Conservation (phyloP, 148 eudicot species). For the Heliosperma pusillum region DNA sequence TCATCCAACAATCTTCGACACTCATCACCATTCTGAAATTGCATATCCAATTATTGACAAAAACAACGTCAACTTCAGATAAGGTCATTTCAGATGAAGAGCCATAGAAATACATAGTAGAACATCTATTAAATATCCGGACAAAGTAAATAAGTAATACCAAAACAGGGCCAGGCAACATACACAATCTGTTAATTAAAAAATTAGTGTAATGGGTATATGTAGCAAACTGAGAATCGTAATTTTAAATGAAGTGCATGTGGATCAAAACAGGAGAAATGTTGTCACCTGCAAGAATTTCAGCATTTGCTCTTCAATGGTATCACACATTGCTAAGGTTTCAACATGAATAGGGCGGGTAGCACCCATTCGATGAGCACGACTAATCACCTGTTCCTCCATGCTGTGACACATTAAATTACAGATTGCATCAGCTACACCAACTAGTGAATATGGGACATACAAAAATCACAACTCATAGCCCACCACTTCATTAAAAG, state of each 20-base stretch:
- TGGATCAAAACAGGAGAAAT: neutral
- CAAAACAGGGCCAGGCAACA: neutral
- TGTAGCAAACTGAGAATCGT: neutral
- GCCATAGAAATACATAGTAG: neutral
- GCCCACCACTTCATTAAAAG: neutral
- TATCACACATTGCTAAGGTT: slow-evolving; percentile 92
- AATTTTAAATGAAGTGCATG: neutral
- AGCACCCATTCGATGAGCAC: slow-evolving; percentile 99
- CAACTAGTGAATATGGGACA: neutral
- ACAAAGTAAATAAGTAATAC: neutral
- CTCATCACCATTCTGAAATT: slow-evolving; percentile 63
- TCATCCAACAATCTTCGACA: slow-evolving; percentile 62
- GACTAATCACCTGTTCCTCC: slow-evolving; percentile 99
- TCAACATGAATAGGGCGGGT: slow-evolving; percentile 86
- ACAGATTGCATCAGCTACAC: neutral
- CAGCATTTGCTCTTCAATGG: slow-evolving; percentile 97
- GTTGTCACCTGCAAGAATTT: slow-evolving; percentile 84
- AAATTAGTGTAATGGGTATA: neutral
- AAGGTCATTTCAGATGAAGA: neutral
- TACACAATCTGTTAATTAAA: too few relatives aligned
- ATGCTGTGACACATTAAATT: slow-evolving; percentile 45
- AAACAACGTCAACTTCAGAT: neutral
- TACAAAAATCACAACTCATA: neutral
- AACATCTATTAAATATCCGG: neutral
- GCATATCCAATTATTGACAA: slow-evolving; percentile 8